Evolutionary conservation across 2,329 filamentous ascomycete species (phyloP).

Genomic region (Alternaria arbusti): DNA sequence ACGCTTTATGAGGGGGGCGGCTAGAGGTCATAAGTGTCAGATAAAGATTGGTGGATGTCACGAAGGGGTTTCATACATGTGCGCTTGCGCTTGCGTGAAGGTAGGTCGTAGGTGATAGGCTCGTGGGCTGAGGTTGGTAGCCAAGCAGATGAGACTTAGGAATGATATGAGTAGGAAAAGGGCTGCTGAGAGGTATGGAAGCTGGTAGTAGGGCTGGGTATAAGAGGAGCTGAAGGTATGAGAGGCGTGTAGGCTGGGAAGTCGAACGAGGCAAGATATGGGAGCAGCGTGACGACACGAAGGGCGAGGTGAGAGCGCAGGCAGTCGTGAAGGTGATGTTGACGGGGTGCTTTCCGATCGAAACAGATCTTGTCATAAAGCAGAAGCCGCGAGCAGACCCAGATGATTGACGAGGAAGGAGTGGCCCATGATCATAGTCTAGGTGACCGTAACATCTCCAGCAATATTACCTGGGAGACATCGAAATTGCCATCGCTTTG

Average conservation of each 20-base stretch:
- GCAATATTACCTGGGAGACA: background rate
- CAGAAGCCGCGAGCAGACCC: background rate
- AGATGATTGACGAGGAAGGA: background rate
- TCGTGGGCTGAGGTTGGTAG: background rate
- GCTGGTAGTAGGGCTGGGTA: background rate
- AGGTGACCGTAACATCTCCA: background rate
- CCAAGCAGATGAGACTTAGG: background rate
- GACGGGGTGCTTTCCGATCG: background rate
- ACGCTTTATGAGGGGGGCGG: constrained; percentile 41
- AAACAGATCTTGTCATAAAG: background rate
- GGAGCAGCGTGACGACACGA: background rate
- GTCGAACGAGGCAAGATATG: background rate
- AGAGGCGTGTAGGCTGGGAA: background rate
- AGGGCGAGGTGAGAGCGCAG: background rate
- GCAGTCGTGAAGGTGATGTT: background rate
- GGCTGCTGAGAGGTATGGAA: constrained; percentile 1
- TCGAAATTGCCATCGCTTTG: background rate
- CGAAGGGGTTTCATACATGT: background rate
- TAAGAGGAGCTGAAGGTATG: background rate
- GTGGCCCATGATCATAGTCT: background rate
- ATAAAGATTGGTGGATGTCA: rapidly evolving
- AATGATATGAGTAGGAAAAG: background rate
- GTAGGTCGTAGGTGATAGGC: background rate
- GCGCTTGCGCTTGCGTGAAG: background rate
- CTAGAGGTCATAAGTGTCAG: background rate